Evolutionary conservation across 1,139 yeast species (phyloP).

Genomic region (Geotrichum australiense): DNA sequence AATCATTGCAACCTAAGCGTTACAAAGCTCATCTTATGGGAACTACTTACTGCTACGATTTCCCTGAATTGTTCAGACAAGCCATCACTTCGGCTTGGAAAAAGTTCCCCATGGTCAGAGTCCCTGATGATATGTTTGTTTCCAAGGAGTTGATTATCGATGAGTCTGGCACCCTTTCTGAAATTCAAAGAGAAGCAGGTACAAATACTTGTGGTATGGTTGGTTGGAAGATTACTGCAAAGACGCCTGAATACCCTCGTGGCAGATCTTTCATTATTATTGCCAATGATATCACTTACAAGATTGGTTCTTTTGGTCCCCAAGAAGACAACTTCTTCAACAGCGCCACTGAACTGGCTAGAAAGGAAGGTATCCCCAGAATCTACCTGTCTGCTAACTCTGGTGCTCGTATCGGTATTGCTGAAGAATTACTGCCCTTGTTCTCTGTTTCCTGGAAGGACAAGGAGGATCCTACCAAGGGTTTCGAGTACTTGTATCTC

Average conservation of each 20-base stretch:
- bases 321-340: constrained; percentile 86
- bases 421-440: constrained; percentile 86
- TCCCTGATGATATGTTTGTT: constrained; percentile 72
- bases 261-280: constrained; percentile 90
- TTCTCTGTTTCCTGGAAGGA: constrained; percentile 93
- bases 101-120: constrained; percentile 42
- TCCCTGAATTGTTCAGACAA: constrained; percentile 97
- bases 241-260: constrained; percentile 94
- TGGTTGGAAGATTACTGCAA: constrained; percentile 83
- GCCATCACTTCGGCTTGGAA: constrained; percentile 84
- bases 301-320: constrained; percentile 99
- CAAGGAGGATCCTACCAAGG: constrained; percentile 65
- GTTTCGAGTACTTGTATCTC: constrained; percentile 83
- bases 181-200: constrained; percentile 93
- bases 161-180: constrained; percentile 63
- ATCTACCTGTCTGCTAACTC: constrained; percentile 94
- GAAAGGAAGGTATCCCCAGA: constrained; percentile 88
- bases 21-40: constrained; percentile 98
- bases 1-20: constrained; percentile 96
- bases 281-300: constrained; percentile 94
- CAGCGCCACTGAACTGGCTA: constrained; percentile 86
- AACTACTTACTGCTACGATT: constrained; percentile 94
- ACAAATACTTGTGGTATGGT: constrained; percentile 96
- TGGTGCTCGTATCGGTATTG: constrained; percentile 98
- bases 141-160: constrained; percentile 80